A percentile compares a stretch with the other conserved stretches of the same genome.
These are phyloP conservation scores for Fomitopsis serialis DNA, from an alignment of 768 basidiomycete genomes.

Conservation along the genomic window DNA sequence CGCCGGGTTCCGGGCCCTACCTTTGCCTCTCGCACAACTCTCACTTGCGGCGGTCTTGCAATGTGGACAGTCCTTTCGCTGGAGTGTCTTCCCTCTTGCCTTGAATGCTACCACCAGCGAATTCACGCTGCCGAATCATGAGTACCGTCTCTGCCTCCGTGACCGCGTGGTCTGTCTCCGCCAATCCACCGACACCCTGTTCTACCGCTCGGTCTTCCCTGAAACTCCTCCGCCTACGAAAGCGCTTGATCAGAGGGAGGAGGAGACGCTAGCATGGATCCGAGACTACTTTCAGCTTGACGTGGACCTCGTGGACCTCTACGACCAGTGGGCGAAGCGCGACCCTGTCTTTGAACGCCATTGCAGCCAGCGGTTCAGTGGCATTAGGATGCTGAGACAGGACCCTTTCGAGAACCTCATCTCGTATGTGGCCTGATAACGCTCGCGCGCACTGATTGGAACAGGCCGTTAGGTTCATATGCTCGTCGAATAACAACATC, in stretches of 20 bases:
- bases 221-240: slow-evolving; percentile 20
- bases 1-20: slow-evolving; percentile 47
- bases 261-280: slow-evolving; percentile 71
- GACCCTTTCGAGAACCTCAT: slow-evolving; percentile 96
- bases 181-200: slow-evolving; percentile 58
- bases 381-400: slow-evolving; percentile 84
- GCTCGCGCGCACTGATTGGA: background rate
- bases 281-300: slow-evolving; percentile 87
- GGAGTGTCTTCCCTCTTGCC: slow-evolving; percentile 50
- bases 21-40: slow-evolving; percentile 61
- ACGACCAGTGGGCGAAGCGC: slow-evolving; percentile 64
- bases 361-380: slow-evolving; percentile 60
- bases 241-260: slow-evolving; percentile 36
- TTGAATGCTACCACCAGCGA: slow-evolving; percentile 7
- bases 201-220: slow-evolving; percentile 70
- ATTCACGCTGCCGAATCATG: slow-evolving; percentile 33
- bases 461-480: slow-evolving; percentile 71
- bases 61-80: slow-evolving; percentile 85
- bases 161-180: slow-evolving; percentile 84
- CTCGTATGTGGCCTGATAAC: slow-evolving; percentile 57
- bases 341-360: slow-evolving; percentile 69
- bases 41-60: slow-evolving; percentile 74
- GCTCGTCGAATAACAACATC: slow-evolving; percentile 97
- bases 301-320: slow-evolving; percentile 64
- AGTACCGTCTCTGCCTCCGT: slow-evolving; percentile 74